Base-by-base conservation (phyloP, 371 early-diverging fungal species). In the Circinella umbellata region DNA sequence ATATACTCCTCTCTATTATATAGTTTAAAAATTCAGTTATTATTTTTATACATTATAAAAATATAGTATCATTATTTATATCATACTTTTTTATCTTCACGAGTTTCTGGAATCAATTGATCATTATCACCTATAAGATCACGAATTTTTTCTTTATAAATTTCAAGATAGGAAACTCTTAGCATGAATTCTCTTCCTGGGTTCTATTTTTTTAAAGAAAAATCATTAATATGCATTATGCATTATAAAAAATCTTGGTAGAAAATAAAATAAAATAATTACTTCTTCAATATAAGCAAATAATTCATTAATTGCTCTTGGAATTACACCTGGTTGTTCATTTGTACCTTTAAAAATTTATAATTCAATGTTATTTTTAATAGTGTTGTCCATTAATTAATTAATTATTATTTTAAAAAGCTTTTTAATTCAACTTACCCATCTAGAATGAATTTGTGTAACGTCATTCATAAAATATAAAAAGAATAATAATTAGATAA, bases 91-190 rank as follows among this genome's bases (percentile, higher is more conserved):
- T 73, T 75, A 54, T 80, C 78, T 73, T 74, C 73, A 11, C 69
- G 64, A 47, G 69, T 63, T 13, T 67, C 66, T 14, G 64, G 54
- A 17, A 36, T 4, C 73, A 65, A 0, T 63, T 57, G 57, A 64
- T 67, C 72, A 3, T 27, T 39, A 51, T 38, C 77, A 65, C 38
- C 72, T 49, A 98, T 83, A 64, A 99, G 77, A 74, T 99, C 99
- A 11, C 93, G 87, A 39, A 98, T 94, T 17, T 92, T 92, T 75
- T 99, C 99, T 69, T 98, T 98, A 82, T 99, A 99, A 38, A 99
- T 93, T 76, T 99, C 98, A 64, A 97, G 80, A 69, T 95, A 96
- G 0, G 94, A 93, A 9, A 96, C 63, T n/a, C 71, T 73, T 37
- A 76, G 48, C 46, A 76, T 20, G 67, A 73, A 76, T 69, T 79